A percentile compares a stretch with the other conserved stretches of the same genome.
phyloP scores from a whole-genome alignment of 176 grass and related monocot species.

The Aegilops tauschii region DNA sequence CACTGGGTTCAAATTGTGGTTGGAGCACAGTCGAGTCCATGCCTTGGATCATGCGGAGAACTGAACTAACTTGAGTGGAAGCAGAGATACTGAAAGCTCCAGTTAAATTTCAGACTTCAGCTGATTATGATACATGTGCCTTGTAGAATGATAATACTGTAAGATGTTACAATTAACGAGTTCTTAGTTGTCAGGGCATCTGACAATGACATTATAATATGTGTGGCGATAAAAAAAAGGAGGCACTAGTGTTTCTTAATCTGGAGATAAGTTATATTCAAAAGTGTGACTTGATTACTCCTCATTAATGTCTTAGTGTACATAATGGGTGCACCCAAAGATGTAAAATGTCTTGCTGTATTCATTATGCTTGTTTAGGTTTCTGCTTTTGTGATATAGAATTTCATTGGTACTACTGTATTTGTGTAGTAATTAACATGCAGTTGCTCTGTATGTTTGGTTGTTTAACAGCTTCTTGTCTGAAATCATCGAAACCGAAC shows the following conservation, averaged over 20 bases:
- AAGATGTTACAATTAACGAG: neutral
- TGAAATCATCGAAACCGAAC: constrained; percentile 71
- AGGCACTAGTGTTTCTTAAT: neutral
- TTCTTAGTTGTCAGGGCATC: neutral
- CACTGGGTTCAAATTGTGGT: neutral
- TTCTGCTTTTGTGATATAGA: neutral
- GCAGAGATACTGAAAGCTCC: neutral
- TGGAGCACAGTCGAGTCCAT: neutral
- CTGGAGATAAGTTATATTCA: neutral
- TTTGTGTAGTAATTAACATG: neutral
- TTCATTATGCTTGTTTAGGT: neutral
- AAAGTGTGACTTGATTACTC: neutral
- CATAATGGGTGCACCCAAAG: neutral
- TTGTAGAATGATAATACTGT: neutral
- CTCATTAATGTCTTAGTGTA: neutral
- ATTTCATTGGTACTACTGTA: neutral
- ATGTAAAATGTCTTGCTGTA: neutral
- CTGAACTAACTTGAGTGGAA: neutral
- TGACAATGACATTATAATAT: neutral
- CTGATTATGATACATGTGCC: neutral
- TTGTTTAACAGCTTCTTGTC: constrained; percentile 47
- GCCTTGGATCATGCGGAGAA: neutral
- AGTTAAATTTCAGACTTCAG: neutral
- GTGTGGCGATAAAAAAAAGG: neutral
- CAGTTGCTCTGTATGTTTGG: neutral